Percentiles rank a stretch among this genome's conserved stretches.
Evolutionary conservation across 805 yeast species (phyloP).

Genomic region (Komagataella kurtzmanii): DNA sequence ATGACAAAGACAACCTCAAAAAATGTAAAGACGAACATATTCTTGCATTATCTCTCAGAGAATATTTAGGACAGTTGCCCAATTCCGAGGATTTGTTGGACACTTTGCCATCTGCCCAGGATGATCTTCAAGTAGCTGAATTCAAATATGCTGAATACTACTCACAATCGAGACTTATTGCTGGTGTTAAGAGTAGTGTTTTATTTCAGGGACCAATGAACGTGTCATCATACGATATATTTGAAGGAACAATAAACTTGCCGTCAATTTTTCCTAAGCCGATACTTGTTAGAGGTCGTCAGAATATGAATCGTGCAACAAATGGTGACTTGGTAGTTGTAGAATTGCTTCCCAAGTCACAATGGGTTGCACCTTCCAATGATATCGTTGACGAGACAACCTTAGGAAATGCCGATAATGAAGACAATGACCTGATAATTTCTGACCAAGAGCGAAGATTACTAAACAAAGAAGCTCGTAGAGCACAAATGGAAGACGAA

Average conservation of each 20-base stretch:
- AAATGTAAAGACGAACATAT: slow-evolving; percentile 44
- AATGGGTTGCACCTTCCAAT: slow-evolving; percentile 82
- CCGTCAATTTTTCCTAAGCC: slow-evolving; percentile 63
- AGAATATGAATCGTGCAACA: slow-evolving; percentile 79
- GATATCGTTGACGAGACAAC: slow-evolving; percentile 67
- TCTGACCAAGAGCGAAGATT: slow-evolving; percentile 61
- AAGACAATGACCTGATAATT: slow-evolving; percentile 29
- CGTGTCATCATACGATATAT: slow-evolving; percentile 73
- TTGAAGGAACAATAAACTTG: slow-evolving; percentile 74
- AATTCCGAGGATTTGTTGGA: slow-evolving; percentile 67
- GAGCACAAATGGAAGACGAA: slow-evolving; percentile 33
- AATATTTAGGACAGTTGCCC: slow-evolving; percentile 61
- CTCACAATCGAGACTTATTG: slow-evolving; percentile 70
- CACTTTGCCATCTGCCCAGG: slow-evolving; percentile 45
- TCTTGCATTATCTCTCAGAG: slow-evolving; percentile 40
- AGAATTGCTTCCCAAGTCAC: slow-evolving; percentile 70
- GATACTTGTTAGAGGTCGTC: slow-evolving; percentile 67
- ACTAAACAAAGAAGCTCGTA: slow-evolving; percentile 65
- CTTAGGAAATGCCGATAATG: slow-evolving; percentile 44
- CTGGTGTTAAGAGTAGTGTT: slow-evolving; percentile 81
- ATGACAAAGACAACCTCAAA: slow-evolving; percentile 55
- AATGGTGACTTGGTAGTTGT: slow-evolving; percentile 88
- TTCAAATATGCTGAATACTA: slow-evolving; percentile 66
- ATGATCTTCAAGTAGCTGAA: slow-evolving; percentile 29
- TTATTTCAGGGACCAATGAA: slow-evolving; percentile 75